Conservation (phyloP, 192 early-diverging fungal species). For the Mortierella alpina region DNA sequence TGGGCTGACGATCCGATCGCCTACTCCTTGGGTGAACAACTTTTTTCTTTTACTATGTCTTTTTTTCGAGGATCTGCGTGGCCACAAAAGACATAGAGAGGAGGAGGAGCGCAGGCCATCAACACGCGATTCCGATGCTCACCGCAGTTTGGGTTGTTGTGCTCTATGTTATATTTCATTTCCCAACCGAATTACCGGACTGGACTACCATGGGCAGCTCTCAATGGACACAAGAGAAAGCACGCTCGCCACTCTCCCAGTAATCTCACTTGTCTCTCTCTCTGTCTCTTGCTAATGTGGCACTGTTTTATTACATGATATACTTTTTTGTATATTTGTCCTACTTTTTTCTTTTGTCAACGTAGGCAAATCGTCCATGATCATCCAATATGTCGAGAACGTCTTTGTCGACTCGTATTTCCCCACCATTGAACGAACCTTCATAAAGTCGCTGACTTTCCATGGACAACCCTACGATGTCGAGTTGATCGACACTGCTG, state of each 20-base stretch:
- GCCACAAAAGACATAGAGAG: no score
- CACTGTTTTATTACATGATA: background rate
- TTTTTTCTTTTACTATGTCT: background rate
- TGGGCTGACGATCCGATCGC: no score
- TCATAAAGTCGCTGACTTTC: slow-evolving; percentile 85
- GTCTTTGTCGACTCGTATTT: slow-evolving; percentile 93
- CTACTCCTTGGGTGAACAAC: background rate
- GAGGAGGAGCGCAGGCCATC: no score
- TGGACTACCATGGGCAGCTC: no score
- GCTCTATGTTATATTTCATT: no score
- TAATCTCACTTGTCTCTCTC: background rate
- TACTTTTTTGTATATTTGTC: background rate
- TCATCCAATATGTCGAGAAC: slow-evolving; percentile 91
- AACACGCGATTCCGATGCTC: no score
- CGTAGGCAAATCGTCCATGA: slow-evolving; percentile 86
- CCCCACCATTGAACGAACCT: slow-evolving; percentile 93
- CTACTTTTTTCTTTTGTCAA: background rate
- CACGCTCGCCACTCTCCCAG: background rate
- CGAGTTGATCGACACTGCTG: slow-evolving; percentile 97
- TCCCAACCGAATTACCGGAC: no score
- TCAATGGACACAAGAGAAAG: background rate
- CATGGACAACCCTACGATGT: slow-evolving; percentile 85
- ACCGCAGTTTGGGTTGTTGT: no score
- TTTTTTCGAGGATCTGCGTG: background rate
- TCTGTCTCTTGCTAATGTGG: background rate